These are phyloP conservation scores for Globisporangium megalacanthum DNA, from an alignment of 352 stramenopile species.

Conservation along the genomic window DNA sequence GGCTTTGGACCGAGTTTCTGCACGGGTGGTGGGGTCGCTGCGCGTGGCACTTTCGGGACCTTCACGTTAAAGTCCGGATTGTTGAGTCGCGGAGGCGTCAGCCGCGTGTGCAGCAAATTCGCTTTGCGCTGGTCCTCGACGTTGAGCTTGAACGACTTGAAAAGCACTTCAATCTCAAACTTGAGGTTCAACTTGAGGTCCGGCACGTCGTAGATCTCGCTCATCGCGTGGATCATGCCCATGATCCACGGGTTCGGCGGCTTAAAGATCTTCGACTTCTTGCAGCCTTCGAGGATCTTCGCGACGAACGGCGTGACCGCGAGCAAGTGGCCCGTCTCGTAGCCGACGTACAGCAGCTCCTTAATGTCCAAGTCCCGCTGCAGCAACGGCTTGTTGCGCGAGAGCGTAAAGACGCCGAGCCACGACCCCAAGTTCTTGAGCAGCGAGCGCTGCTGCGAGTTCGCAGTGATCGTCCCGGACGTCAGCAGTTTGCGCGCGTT, in stretches of 20 bases:
- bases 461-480: slow-evolving; percentile 98
- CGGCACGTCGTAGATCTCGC: slow-evolving; percentile 97
- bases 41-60: slow-evolving; percentile 49
- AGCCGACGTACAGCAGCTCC: slow-evolving; percentile 95
- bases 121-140: slow-evolving; percentile 95
- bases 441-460: slow-evolving; percentile 95
- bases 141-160: slow-evolving; percentile 98
- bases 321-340: slow-evolving; percentile 96
- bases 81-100: slow-evolving; percentile 89
- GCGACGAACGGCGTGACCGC: slow-evolving; percentile 97
- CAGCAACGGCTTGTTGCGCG: slow-evolving; percentile 96
- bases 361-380: slow-evolving; percentile 98
- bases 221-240: slow-evolving; percentile 97
- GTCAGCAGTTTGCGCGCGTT: slow-evolving; percentile 96
- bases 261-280: slow-evolving; percentile 97
- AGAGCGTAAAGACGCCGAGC: slow-evolving; percentile 97
- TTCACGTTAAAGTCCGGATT: slow-evolving; percentile 99
- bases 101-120: slow-evolving; percentile 86
- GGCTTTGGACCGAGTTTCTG: slow-evolving; percentile 26
- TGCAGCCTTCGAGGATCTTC: slow-evolving; percentile 98
- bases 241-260: slow-evolving; percentile 99
- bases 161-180: slow-evolving; percentile 98
- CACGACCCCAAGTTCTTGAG: slow-evolving; percentile 99
- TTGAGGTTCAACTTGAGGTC: slow-evolving; percentile 99
- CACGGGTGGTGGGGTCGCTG: slow-evolving; percentile 51